Evolutionary conservation across 2,329 filamentous ascomycete species (phyloP).

Genomic region (Venturia nashicola): DNA sequence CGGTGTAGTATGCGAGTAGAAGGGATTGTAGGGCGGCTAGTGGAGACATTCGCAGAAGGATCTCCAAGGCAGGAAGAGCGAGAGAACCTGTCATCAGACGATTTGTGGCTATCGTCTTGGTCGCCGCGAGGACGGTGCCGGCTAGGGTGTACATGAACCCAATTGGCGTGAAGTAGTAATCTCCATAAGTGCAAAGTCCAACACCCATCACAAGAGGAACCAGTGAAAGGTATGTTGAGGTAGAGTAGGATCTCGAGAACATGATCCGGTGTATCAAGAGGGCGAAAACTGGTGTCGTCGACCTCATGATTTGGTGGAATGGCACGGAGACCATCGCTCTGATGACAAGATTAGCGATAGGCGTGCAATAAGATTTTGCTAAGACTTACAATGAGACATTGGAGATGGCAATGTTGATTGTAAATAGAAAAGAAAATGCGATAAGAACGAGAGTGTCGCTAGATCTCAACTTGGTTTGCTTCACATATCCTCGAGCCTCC

Average conservation of each 20-base stretch:
- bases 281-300: constrained; percentile 49
- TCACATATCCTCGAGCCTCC: constrained; percentile 40
- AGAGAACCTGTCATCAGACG: constrained; percentile 51
- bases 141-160: constrained; percentile 29
- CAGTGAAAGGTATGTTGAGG: constrained; percentile 51
- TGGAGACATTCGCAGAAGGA: constrained; percentile 51
- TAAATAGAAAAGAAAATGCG: constrained; percentile 49
- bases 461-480: constrained; percentile 38
- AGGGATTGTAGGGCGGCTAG: constrained; percentile 45
- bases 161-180: constrained; percentile 48
- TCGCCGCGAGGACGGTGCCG: constrained; percentile 24
- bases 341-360: background rate
- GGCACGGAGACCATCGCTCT: constrained; percentile 46
- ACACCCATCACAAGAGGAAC: constrained; percentile 47
- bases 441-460: constrained; percentile 44
- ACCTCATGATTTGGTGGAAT: constrained; percentile 53
- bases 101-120: constrained; percentile 53
- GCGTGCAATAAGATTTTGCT: constrained; percentile 17
- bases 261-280: constrained; percentile 47
- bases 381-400: constrained; percentile 41
- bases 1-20: constrained; percentile 38
- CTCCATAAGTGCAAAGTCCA: constrained; percentile 47
- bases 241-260: constrained; percentile 43
- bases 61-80: constrained; percentile 45
- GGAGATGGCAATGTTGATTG: constrained; percentile 52